A percentile compares a stretch with the other conserved stretches of the same genome.
phyloP scores from a whole-genome alignment of 331 rosid species.

The Phaseolus coccineus region DNA sequence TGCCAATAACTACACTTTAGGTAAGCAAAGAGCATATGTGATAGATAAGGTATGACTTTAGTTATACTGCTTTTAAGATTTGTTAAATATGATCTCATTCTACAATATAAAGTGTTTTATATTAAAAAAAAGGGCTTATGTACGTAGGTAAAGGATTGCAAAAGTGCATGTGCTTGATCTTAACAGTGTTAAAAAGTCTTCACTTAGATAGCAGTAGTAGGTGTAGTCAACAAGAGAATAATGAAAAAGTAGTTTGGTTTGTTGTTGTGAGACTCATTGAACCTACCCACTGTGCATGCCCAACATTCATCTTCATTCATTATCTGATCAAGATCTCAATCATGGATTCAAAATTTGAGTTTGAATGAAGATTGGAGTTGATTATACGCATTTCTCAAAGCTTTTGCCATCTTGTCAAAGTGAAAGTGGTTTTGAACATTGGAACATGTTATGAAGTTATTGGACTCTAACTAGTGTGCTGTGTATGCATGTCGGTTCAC shows the following conservation, averaged over 20 bases:
- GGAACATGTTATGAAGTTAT: neutral
- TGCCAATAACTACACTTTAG: neutral
- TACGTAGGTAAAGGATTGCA: neutral
- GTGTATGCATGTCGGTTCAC: neutral
- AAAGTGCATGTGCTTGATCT: conserved; percentile 1
- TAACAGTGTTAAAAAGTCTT: neutral
- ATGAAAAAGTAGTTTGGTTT: conserved; percentile 3
- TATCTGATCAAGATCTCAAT: neutral
- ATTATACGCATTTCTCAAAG: neutral
- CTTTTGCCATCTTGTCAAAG: neutral
- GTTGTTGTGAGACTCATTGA: neutral
- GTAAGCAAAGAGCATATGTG: neutral
- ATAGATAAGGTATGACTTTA: neutral
- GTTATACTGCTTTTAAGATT: neutral
- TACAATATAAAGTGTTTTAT: too few relatives aligned
- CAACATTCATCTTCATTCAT: too few relatives aligned
- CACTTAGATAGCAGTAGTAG: neutral
- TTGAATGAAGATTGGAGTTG: conserved; percentile 22
- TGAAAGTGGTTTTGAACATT: neutral
- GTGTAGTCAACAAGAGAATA: neutral
- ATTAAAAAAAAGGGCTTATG: too few relatives aligned
- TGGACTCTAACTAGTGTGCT: neutral
- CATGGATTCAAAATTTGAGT: conserved; percentile 10
- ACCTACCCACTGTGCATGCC: conserved; percentile 25
- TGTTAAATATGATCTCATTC: neutral